Conservation (phyloP, 2,329 filamentous ascomycete species). For the Beauveria australis region DNA sequence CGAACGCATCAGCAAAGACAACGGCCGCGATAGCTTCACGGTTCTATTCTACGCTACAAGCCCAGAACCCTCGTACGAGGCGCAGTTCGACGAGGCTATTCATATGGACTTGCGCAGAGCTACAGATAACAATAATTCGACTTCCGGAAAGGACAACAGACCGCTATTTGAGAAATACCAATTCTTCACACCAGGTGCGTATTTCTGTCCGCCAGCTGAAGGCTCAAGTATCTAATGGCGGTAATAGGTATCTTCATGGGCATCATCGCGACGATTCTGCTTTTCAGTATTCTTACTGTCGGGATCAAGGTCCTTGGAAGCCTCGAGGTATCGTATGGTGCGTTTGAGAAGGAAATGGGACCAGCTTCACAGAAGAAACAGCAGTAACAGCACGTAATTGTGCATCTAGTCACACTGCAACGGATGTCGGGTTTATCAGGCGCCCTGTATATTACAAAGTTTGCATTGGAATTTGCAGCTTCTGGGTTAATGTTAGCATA, state of each 20-base stretch:
- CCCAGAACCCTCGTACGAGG: conserved; percentile 50
- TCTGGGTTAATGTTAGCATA: background rate
- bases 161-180: conserved; percentile 87
- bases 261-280: conserved; percentile 59
- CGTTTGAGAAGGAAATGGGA: conserved; percentile 94
- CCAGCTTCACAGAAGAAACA: conserved; percentile 79
- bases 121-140: background rate
- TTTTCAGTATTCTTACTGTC: conserved; percentile 70
- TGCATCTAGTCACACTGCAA: background rate
- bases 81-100: conserved; percentile 52
- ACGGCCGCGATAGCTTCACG: conserved; percentile 50
- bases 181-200: conserved; percentile 79
- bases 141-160: conserved; percentile 27
- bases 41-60: conserved; percentile 67
- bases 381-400: conserved; percentile 18
- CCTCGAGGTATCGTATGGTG: conserved; percentile 83
- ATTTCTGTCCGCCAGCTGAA: background rate
- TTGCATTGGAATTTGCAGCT: background rate
- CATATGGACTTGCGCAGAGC: conserved; percentile 68
- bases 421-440: background rate
- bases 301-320: conserved; percentile 70
- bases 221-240: conserved; percentile 10
- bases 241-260: conserved; percentile 78
- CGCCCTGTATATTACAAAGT: background rate
- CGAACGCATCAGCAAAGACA: conserved; percentile 34